Conservation (phyloP, 352 stramenopile species). For the Bremia lactucae region DNA sequence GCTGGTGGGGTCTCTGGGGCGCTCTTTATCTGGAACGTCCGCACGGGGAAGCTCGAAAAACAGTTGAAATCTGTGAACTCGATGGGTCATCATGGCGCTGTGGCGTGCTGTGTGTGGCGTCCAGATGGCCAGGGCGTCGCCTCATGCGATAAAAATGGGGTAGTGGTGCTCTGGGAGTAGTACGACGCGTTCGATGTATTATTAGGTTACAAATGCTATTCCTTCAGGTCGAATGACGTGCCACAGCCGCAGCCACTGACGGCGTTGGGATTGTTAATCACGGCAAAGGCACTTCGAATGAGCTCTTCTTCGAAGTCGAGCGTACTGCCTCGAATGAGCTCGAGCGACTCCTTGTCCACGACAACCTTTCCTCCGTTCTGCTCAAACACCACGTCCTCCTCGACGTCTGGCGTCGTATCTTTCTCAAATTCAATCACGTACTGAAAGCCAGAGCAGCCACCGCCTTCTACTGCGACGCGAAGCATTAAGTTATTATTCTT, state of each 20-base stretch:
- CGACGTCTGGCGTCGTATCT: conserved; percentile 30
- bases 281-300: conserved; percentile 92
- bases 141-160: conserved; percentile 77
- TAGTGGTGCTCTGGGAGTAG: conserved; percentile 71
- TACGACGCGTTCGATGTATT: background rate
- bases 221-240: conserved; percentile 95
- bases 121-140: conserved; percentile 49
- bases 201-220: conserved; percentile 24
- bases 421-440: conserved; percentile 88
- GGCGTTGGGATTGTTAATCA: conserved; percentile 96
- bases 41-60: conserved; percentile 36
- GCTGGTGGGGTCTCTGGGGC: conserved; percentile 41
- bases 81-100: conserved; percentile 48
- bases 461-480: conserved; percentile 85
- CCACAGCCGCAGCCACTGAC: conserved; percentile 95
- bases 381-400: conserved; percentile 73
- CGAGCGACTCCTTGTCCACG: conserved; percentile 89
- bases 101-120: conserved; percentile 72
- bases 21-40: conserved; percentile 58
- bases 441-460: conserved; percentile 90
- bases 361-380: conserved; percentile 81
- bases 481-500: conserved; percentile 57
- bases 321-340: conserved; percentile 89
- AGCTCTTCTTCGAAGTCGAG: conserved; percentile 96
- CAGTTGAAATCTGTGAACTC: conserved; percentile 34